Evolutionary conservation across 2,329 filamentous ascomycete genomes (phyloP), one percentile per base, ranked within the genome.

Genomic region (Penicillium sp.): DNA sequence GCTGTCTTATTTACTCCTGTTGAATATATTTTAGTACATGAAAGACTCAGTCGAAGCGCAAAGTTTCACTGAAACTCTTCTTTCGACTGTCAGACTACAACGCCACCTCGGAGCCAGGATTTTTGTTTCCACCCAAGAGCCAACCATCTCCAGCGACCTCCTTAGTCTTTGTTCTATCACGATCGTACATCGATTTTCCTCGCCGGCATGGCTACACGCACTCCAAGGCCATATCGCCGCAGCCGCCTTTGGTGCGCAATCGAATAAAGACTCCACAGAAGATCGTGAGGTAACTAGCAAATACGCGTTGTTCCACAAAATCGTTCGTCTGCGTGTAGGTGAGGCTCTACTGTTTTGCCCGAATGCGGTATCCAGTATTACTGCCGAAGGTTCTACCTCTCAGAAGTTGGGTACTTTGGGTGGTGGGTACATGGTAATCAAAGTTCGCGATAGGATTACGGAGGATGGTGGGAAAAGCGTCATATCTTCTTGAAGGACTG

Each of bases 51-150:
- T 78, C 0, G 85, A 87, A 42, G 83, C 84, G 1, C 69, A 75
- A 2, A 76, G 76, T 0, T 79, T 93, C 27, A 92, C 88, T 0
- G 79, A 88, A 6, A 79, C 80, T 0, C 77, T 93, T 0, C 76
- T 91, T 0, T 77, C 80, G 0, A 82, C 84, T 0, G 88, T 93
- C 62, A 83, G 90, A 0, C 78, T 88, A 19, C 89, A 93, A 71
- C 85, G 89, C 0, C 90, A 93, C 67, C 73, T 86, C 1, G 89
- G 82, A 0, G 80, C 83, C 0, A 82, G 90, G 0, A 79, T 92
- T 4, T 69, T 93, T 43, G 87, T 93, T 31, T 87, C 89, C 0
- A 93, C 90, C 0, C 89, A 95, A 67, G 90, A 93, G 65, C 90
- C 90, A 0, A 91, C 88, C 0, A 80, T 93, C 4, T 88, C 87